Percentiles rank a stretch among this genome's conserved stretches.
Evolutionary conservation across 2,329 filamentous ascomycete genomes (phyloP).

Genomic region (Diaporthe vaccinii): DNA sequence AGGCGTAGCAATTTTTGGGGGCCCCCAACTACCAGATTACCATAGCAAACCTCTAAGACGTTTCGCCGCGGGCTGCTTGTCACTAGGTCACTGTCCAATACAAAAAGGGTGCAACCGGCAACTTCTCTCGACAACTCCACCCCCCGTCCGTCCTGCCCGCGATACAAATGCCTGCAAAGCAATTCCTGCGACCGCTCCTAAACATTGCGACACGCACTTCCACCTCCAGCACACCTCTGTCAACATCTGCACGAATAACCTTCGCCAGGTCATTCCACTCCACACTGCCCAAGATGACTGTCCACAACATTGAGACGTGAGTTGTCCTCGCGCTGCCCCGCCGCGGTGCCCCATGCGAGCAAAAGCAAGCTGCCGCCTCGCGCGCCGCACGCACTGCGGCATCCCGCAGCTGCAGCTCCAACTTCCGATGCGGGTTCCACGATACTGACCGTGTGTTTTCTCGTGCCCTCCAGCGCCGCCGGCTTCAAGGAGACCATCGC

Average conservation of each 20-base stretch:
- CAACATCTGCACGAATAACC: slow-evolving; percentile 41
- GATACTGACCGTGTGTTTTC: slow-evolving; percentile 12
- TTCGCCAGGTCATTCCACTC: slow-evolving; percentile 53
- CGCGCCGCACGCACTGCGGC: neutral
- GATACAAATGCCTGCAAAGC: slow-evolving; percentile 40
- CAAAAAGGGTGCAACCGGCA: slow-evolving; percentile 34
- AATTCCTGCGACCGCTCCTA: slow-evolving; percentile 37
- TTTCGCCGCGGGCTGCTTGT: slow-evolving; percentile 1
- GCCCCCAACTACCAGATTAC: slow-evolving; percentile 13
- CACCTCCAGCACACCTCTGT: slow-evolving; percentile 30
- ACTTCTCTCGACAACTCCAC: slow-evolving; percentile 22
- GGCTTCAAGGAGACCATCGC: slow-evolving; percentile 54
- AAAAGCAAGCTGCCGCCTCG: slow-evolving; percentile 6
- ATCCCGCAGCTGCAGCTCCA: slow-evolving; percentile 12
- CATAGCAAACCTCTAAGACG: slow-evolving; percentile 1
- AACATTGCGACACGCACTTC: slow-evolving; percentile 40
- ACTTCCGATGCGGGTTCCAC: slow-evolving; percentile 1
- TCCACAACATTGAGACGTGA: slow-evolving; percentile 57
- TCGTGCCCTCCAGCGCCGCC: slow-evolving; percentile 39
- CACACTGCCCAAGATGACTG: slow-evolving; percentile 57
- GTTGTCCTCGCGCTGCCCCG: slow-evolving; percentile 41
- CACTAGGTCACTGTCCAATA: slow-evolving; percentile 9
- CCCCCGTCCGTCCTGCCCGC: neutral
- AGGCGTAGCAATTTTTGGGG: slow-evolving; percentile 7
- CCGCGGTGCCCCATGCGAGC: neutral